phyloP scores from a whole-genome alignment of 2,329 filamentous ascomycete species.

The Penicillium digitatum region DNA sequence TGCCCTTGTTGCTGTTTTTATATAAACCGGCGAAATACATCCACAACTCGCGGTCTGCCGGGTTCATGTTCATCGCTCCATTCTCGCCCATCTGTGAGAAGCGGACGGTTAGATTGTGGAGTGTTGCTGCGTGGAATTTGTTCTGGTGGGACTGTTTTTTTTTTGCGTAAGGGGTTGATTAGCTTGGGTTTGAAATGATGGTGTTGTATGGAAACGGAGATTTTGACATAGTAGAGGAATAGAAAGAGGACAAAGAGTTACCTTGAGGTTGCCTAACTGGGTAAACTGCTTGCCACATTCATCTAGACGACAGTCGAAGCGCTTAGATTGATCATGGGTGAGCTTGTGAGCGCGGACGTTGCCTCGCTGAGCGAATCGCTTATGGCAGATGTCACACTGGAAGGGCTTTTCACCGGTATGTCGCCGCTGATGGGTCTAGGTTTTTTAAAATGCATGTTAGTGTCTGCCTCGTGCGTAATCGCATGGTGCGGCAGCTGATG shows the following conservation, averaged over 20 bases:
- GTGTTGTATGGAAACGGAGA: not conserved
- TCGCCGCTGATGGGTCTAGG: slow-evolving; percentile 75
- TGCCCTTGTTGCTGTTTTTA: slow-evolving; percentile 97
- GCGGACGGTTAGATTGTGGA: slow-evolving; percentile 65
- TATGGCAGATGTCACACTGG: slow-evolving; percentile 72
- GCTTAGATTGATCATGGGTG: slow-evolving; percentile 72
- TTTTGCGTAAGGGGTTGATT: not conserved
- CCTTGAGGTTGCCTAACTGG: slow-evolving; percentile 88
- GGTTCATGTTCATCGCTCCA: slow-evolving; percentile 61
- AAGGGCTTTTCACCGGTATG: slow-evolving; percentile 87
- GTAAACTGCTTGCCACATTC: slow-evolving; percentile 84
- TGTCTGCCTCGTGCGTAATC: not conserved
- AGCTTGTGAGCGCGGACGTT: slow-evolving; percentile 81
- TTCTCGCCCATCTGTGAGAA: slow-evolving; percentile 62
- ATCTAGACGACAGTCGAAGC: slow-evolving; percentile 76
- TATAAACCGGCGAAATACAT: slow-evolving; percentile 84
- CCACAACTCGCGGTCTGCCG: slow-evolving; percentile 71
- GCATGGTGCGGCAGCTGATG: not conserved
- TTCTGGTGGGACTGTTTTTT: slow-evolving; percentile 74
- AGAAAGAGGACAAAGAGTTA: slow-evolving; percentile 30
- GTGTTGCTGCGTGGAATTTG: slow-evolving; percentile 77
- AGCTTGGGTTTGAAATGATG: slow-evolving; percentile 1
- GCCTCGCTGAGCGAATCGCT: slow-evolving; percentile 77
- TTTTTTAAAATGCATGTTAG: not conserved
- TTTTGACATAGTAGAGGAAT: not conserved